phyloP scores from a whole-genome alignment of 164 flowering plant species.

The Tetrastigma voinierianum region DNA sequence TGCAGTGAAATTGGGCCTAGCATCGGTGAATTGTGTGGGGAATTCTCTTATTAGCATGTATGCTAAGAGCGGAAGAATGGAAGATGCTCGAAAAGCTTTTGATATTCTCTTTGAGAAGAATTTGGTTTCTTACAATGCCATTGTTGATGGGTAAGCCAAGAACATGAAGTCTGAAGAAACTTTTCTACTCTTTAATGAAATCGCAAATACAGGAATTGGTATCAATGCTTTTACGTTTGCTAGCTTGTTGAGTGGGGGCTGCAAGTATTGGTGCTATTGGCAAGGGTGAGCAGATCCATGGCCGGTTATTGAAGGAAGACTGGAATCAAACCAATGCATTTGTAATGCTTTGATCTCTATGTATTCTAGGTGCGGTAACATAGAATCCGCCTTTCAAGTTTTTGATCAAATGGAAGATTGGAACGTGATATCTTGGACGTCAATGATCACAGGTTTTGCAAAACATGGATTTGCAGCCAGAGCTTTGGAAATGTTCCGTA shows the following conservation, averaged over 20 bases:
- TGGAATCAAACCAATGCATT: conserved; percentile 38
- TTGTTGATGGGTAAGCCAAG: conserved; percentile 66
- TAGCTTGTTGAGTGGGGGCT: conserved; percentile 79
- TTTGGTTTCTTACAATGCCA: conserved; percentile 61
- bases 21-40: conserved; percentile 60
- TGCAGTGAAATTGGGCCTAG: conserved; percentile 59
- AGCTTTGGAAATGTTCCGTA: conserved; percentile 54
- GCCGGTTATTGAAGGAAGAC: conserved; percentile 59
- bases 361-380: conserved; percentile 81
- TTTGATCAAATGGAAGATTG: conserved; percentile 48
- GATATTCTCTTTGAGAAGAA: conserved; percentile 72
- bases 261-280: conserved; percentile 64
- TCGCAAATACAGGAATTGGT: conserved; percentile 41
- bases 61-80: conserved; percentile 58
- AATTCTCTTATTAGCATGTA: conserved; percentile 80
- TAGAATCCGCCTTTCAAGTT: conserved; percentile 60
- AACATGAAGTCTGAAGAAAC: conserved; percentile 54
- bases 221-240: conserved; percentile 57
- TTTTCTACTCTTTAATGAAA: conserved; percentile 49
- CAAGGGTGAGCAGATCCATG: conserved; percentile 82
- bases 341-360: conserved; percentile 74
- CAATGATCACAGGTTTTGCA: conserved; percentile 81
- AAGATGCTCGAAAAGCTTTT: conserved; percentile 73
- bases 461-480: conserved; percentile 73
- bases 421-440: conserved; percentile 84